Evolutionary conservation across 805 yeast species (phyloP).

Genomic region (Nematodospora valgi): DNA sequence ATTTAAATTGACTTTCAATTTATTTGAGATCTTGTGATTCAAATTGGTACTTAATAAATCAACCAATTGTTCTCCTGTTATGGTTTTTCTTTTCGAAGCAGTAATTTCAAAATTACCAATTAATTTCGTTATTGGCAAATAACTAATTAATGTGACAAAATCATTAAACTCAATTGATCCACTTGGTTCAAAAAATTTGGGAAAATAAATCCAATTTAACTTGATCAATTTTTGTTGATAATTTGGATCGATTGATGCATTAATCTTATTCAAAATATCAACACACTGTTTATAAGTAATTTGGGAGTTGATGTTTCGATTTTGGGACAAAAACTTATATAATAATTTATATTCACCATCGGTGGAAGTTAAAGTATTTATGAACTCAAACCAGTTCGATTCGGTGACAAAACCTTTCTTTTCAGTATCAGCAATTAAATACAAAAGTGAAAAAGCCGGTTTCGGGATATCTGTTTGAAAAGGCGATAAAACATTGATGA

Average conservation of each 20-base stretch:
- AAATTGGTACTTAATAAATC: conserved; percentile 34
- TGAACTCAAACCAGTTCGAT: conserved; percentile 73
- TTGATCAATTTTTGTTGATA: conserved; percentile 40
- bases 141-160: conserved; percentile 38
- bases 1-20: conserved; percentile 32
- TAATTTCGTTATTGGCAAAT: conserved; percentile 43
- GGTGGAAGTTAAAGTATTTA: conserved; percentile 40
- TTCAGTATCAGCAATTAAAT: conserved; percentile 73
- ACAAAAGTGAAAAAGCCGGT: conserved; percentile 51
- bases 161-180: conserved; percentile 37
- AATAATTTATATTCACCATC: conserved; percentile 31
- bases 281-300: conserved; percentile 35
- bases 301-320: conserved; percentile 11
- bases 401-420: conserved; percentile 65
- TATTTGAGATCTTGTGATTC: conserved; percentile 38
- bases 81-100: conserved; percentile 28
- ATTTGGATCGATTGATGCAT: conserved; percentile 37
- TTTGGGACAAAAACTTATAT: conserved; percentile 20
- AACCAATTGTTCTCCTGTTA: conserved; percentile 28
- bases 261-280: conserved; percentile 30
- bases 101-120: conserved; percentile 41
- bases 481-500: conserved; percentile 38
- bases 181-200: conserved; percentile 36
- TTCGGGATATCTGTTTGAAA: conserved; percentile 38
- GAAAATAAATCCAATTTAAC: conserved; percentile 42